Base-by-base conservation (phyloP, 129 eudicot species). In the Ambrosia artemisiifolia region DNA sequence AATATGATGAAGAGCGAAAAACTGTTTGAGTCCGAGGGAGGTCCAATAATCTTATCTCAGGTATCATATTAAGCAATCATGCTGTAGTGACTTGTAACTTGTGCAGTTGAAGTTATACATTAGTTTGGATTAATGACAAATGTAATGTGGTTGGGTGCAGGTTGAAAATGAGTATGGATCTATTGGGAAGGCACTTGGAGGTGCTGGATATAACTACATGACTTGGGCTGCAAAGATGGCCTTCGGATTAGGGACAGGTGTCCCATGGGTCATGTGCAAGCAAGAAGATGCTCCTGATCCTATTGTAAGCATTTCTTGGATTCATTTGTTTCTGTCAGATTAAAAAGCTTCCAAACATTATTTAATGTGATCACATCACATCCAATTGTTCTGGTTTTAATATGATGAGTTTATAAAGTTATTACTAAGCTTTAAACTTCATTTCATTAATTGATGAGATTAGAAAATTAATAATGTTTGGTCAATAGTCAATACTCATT, bases 201-300 rank as follows among this genome's bases (percentile, higher is more conserved):
- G 79, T 63, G 81, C 85, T 34, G 98, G 92, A 17, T 69, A 94
- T 76, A 79, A 86, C 16, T 94, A 94, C 73, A 81, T 84, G 85
- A 84, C 75, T 19, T 94, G 96, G 98, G 98, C 98, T 68, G 98
- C 96, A 71, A 83, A 85, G 38, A 84, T 94, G 87, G 98, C 98
- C 24, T 90, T 90, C 32, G 91, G 88, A 65, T 75, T 83, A 70
- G 86, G 87, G 40, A 94, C 98, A 0, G 96, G 96, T 59, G 98
- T 94, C 74, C 98, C 98, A 6, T 94, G 98, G 98, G 95, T 90
- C 35, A 94, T 94, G 98, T 94, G 98, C 89, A 90, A 94, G n/a
- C n/a, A n/a, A n/a, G n/a, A n/a, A n/a, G n/a, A n/a, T n/a, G n/a
- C n/a, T n/a, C n/a, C n/a, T n/a, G 96, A 94, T 86, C 98, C 98